These are phyloP conservation scores for Alternaria triticimaculans DNA, from an alignment of 2,329 filamentous ascomycete genomes.

Conservation along the genomic window DNA sequence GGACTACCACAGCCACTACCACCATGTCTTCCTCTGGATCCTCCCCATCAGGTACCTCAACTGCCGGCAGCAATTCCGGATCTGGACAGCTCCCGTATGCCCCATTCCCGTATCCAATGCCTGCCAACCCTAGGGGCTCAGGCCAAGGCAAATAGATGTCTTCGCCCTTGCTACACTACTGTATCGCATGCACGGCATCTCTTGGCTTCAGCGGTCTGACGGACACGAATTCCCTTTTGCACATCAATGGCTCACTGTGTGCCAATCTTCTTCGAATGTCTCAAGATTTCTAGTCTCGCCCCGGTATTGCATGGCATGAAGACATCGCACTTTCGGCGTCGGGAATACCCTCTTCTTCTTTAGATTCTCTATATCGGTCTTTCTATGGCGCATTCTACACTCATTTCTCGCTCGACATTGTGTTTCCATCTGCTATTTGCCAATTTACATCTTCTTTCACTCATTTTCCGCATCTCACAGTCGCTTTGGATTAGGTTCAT, in stretches of 20 bases:
- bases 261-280: neutral
- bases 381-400: neutral
- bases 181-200: neutral
- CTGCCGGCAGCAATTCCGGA: constrained; percentile 36
- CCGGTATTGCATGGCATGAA: constrained; percentile 3
- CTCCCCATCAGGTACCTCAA: constrained; percentile 41
- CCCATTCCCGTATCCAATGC: constrained; percentile 48
- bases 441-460: neutral
- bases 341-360: constrained; percentile 13
- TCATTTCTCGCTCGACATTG: neutral
- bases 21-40: constrained; percentile 46
- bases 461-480: constrained; percentile 3
- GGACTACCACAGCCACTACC: constrained; percentile 4
- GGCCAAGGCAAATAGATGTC: constrained; percentile 27
- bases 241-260: neutral
- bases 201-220: neutral
- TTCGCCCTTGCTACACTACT: constrained; percentile 1
- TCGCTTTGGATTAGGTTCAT: constrained; percentile 8
- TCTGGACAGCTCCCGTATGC: constrained; percentile 45
- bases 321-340: constrained; percentile 16
- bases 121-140: constrained; percentile 31
- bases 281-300: neutral
- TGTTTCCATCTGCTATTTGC: neutral
- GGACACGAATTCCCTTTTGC: neutral
- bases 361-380: constrained; percentile 1